Percentiles rank a stretch among this genome's conserved stretches.
phyloP scores from a whole-genome alignment of 192 early-diverging fungal species.

The Glomus cerebriforme region DNA sequence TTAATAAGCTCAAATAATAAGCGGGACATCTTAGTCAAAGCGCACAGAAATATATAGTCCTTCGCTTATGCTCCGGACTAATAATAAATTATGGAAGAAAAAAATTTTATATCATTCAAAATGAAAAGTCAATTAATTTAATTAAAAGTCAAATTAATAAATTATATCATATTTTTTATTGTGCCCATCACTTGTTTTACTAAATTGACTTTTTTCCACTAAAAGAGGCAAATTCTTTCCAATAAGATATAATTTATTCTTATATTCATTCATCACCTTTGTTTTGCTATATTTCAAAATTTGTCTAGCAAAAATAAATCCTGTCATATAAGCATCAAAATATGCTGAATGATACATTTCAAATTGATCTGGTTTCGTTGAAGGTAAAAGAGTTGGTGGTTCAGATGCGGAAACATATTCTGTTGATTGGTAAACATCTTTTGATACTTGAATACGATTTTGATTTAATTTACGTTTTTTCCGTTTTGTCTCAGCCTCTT shows the following conservation, averaged over 20 bases:
- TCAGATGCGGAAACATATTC: slow-evolving; percentile 7
- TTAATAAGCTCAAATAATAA: too few species aligned
- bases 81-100: too few species aligned
- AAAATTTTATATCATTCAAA: too few species aligned
- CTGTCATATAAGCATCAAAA: slow-evolving; percentile 98
- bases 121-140: too few species aligned
- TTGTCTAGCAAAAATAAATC: slow-evolving; percentile 78
- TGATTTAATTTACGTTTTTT: slow-evolving; percentile 29
- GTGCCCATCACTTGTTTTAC: slow-evolving; percentile 54
- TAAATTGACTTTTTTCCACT: slow-evolving; percentile 61
- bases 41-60: too few species aligned
- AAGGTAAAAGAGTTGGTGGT: not conserved
- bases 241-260: slow-evolving; percentile 87
- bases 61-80: too few species aligned
- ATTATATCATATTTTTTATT: slow-evolving; percentile 24
- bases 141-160: too few species aligned
- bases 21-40: too few species aligned
- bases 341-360: slow-evolving; percentile 85
- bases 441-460: slow-evolving; percentile 28
- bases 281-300: slow-evolving; percentile 27
- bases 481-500: slow-evolving; percentile 45
- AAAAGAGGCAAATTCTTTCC: slow-evolving; percentile 74
- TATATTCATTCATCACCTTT: slow-evolving; percentile 48
- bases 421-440: slow-evolving; percentile 3
- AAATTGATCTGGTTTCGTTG: slow-evolving; percentile 27